A percentile compares a stretch with the other conserved stretches of the same genome.
Evolutionary conservation across 176 grass and related monocot genomes (phyloP).

Genomic region (Ampelocalamus luodianensis): DNA sequence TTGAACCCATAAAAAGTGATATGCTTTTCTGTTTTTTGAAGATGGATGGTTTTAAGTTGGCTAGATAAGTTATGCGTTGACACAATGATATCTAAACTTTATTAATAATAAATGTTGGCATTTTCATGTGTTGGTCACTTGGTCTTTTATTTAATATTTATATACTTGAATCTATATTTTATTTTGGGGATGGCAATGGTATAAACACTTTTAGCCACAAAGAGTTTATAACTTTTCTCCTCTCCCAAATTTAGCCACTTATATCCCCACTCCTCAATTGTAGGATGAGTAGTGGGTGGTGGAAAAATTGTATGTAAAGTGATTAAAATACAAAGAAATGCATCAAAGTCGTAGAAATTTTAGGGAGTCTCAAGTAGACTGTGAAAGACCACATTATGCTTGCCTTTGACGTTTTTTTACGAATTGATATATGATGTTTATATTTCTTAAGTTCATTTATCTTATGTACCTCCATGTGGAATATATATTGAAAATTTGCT

Average conservation of each 20-base stretch:
- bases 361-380: not conserved
- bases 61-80: constrained; percentile 22
- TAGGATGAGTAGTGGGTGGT: not conserved
- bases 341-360: not conserved
- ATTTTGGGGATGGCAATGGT: not conserved
- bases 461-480: constrained; percentile 14
- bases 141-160: not conserved
- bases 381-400: not conserved
- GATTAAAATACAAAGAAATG: constrained; percentile 15
- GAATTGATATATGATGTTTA: not conserved
- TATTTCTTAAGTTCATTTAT: constrained; percentile 19
- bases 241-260: not conserved
- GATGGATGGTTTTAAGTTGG: constrained; percentile 28
- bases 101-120: constrained; percentile 10
- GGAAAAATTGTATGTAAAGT: not conserved
- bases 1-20: constrained; percentile 45
- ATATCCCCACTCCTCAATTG: not conserved
- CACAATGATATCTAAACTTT: constrained; percentile 12
- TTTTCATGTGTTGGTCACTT: not conserved
- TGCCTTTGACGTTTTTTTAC: not conserved
- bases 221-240: not conserved
- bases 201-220: not conserved
- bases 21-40: constrained; percentile 30
- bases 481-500: constrained; percentile 52
- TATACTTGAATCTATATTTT: not conserved